Conservation (phyloP, 78 protist genomes). For the Protostelium mycophagum region DNA sequence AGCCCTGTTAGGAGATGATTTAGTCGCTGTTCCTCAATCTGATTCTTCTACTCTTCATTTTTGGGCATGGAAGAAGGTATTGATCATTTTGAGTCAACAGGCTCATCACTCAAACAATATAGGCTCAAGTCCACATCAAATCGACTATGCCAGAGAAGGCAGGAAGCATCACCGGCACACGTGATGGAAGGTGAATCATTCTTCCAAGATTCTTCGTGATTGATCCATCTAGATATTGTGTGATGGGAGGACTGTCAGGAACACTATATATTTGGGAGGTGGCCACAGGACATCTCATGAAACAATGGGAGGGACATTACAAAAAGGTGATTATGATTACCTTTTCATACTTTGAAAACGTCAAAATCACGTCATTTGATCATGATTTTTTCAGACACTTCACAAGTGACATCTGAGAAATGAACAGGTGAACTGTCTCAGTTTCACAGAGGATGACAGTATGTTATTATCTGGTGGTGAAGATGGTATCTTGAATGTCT, state of each 20-base stretch:
- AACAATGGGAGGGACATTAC: conserved; percentile 48
- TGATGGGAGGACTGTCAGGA: conserved; percentile 33
- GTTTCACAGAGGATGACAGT: conserved; percentile 43
- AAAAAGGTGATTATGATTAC: conserved; percentile 21
- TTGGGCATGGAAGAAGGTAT: conserved; percentile 40
- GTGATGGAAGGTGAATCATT: conserved; percentile 10
- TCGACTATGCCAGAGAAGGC: conserved; percentile 42
- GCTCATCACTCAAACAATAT: not conserved
- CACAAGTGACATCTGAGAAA: no score
- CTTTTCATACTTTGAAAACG: not conserved
- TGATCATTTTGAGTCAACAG: not conserved
- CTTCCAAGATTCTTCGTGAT: not conserved
- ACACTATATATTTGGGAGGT: conserved; percentile 37
- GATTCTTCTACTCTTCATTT: conserved; percentile 30
- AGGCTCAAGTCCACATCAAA: conserved; percentile 28
- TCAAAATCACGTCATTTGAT: not conserved
- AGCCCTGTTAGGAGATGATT: conserved; percentile 31
- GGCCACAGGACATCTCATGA: conserved; percentile 34
- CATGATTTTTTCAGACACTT: no score
- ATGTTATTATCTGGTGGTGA: conserved; percentile 48
- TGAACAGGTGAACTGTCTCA: not conserved
- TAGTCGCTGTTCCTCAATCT: conserved; percentile 28
- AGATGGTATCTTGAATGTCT: conserved; percentile 47
- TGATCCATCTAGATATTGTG: conserved; percentile 2
- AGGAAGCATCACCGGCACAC: conserved; percentile 25